These are phyloP conservation scores for Arthrobotrys entomopaga DNA, from an alignment of 2,329 filamentous ascomycete species.

Conservation along the genomic window DNA sequence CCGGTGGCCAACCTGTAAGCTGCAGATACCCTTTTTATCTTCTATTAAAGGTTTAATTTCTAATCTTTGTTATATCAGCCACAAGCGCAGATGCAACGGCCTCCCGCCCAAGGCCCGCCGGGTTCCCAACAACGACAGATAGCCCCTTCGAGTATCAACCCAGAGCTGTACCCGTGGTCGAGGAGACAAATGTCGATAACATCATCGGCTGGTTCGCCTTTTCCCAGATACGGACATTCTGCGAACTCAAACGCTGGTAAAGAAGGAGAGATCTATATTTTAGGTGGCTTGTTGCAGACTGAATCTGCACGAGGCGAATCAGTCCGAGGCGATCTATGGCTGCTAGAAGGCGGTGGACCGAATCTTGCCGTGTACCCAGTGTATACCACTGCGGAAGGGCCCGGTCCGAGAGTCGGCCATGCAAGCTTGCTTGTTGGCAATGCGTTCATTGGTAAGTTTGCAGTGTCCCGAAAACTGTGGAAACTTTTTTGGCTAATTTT, in stretches of 20 bases:
- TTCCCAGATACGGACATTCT: constrained; percentile 95
- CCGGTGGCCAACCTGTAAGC: constrained; percentile 25
- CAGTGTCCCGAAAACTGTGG: constrained; percentile 13
- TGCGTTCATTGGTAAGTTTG: constrained; percentile 76
- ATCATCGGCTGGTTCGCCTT: constrained; percentile 82
- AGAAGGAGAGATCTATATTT: constrained; percentile 96
- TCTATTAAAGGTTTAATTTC: neutral
- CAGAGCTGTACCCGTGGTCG: constrained; percentile 89
- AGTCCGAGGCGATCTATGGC: constrained; percentile 96
- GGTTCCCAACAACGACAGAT: constrained; percentile 24
- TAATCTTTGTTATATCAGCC: constrained; percentile 3
- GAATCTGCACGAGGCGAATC: constrained; percentile 93
- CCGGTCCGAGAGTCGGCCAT: constrained; percentile 93
- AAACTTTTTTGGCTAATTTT: neutral
- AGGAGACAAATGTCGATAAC: constrained; percentile 88
- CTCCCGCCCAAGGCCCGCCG: constrained; percentile 2
- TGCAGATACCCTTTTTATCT: neutral
- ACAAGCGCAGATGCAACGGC: constrained; percentile 2
- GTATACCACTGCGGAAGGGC: constrained; percentile 89
- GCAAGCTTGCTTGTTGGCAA: constrained; percentile 94
- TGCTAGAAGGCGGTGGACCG: constrained; percentile 86
- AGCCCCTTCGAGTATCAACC: constrained; percentile 54
- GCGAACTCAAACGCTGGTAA: constrained; percentile 93
- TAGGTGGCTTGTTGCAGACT: constrained; percentile 95
- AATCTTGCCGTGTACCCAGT: constrained; percentile 92